Evolutionary conservation across 805 yeast genomes (phyloP).

Genomic region (Saccharomycopsis sp.): DNA sequence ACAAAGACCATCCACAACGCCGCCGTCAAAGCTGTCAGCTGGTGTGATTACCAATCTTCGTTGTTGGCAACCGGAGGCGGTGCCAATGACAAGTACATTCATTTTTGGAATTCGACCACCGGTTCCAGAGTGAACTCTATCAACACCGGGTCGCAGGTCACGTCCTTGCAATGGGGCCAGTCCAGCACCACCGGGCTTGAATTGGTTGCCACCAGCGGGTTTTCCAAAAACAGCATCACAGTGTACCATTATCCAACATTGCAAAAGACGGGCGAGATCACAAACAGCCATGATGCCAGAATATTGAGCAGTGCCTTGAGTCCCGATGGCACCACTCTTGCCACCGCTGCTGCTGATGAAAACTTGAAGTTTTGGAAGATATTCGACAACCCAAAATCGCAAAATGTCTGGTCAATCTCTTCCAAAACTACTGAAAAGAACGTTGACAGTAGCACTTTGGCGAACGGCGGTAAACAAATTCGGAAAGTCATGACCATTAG

Average conservation of each 20-base stretch:
- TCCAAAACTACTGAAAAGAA: constrained; percentile 22
- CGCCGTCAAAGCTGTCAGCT: constrained; percentile 89
- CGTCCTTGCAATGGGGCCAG: constrained; percentile 89
- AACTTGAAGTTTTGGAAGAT: constrained; percentile 91
- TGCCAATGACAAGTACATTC: constrained; percentile 75
- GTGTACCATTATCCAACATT: constrained; percentile 80
- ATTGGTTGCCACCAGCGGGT: constrained; percentile 89
- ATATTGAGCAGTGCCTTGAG: constrained; percentile 76
- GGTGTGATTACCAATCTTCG: constrained; percentile 84
- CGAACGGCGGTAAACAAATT: constrained; percentile 36
- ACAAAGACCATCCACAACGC: constrained; percentile 78
- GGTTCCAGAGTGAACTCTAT: constrained; percentile 81
- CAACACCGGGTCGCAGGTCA: constrained; percentile 88
- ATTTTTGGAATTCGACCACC: constrained; percentile 91
- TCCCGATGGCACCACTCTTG: constrained; percentile 84
- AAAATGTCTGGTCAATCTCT: not conserved
- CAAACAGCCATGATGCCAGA: constrained; percentile 82
- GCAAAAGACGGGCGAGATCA: constrained; percentile 80
- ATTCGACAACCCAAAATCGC: constrained; percentile 48
- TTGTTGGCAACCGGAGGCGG: constrained; percentile 97
- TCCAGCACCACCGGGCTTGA: constrained; percentile 65
- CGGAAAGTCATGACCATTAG: constrained; percentile 45
- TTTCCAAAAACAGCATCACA: constrained; percentile 75
- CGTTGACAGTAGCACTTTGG: constrained; percentile 27
- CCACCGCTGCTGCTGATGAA: constrained; percentile 95